These are phyloP conservation scores for Aspergillus sp. DNA, from an alignment of 2,329 filamentous ascomycete species.

Conservation along the genomic window DNA sequence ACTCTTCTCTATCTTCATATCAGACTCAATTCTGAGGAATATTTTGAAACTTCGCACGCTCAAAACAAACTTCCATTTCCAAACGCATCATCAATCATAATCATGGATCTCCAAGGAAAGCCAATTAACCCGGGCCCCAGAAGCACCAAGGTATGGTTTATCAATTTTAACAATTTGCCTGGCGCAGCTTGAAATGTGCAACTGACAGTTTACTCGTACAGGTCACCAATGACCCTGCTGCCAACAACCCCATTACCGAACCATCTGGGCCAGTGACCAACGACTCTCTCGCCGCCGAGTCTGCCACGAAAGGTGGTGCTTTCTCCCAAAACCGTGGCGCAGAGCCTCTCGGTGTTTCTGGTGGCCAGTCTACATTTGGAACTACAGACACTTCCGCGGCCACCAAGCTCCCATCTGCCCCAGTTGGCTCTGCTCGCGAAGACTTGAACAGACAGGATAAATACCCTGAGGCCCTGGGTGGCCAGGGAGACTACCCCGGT, in stretches of 20 bases:
- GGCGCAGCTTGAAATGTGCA: background rate
- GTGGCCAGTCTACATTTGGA: slow-evolving; percentile 51
- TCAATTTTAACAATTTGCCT: background rate
- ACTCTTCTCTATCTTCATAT: background rate
- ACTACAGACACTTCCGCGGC: slow-evolving; percentile 53
- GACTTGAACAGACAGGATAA: slow-evolving; percentile 38
- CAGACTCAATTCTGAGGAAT: background rate
- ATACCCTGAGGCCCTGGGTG: slow-evolving; percentile 35
- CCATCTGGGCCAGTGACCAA: slow-evolving; percentile 58
- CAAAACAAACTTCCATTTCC: background rate
- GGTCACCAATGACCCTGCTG: slow-evolving; percentile 45
- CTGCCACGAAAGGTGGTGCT: slow-evolving; percentile 53
- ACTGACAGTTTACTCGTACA: slow-evolving; percentile 2
- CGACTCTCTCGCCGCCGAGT: slow-evolving; percentile 75
- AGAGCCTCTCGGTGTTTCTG: slow-evolving; percentile 46
- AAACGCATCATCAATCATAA: slow-evolving; percentile 7
- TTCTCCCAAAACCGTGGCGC: slow-evolving; percentile 58
- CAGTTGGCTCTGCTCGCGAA: slow-evolving; percentile 43
- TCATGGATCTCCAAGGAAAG: slow-evolving; percentile 38
- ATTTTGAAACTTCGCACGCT: background rate
- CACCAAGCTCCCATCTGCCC: slow-evolving; percentile 45
- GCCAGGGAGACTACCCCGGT: slow-evolving; percentile 35
- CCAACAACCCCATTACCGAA: slow-evolving; percentile 53
- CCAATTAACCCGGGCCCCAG: slow-evolving; percentile 25
- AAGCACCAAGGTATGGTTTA: slow-evolving; percentile 30